Evolutionary conservation across 257 asterid genomes (phyloP).

Genomic region (Jaltomata sinuosa): DNA sequence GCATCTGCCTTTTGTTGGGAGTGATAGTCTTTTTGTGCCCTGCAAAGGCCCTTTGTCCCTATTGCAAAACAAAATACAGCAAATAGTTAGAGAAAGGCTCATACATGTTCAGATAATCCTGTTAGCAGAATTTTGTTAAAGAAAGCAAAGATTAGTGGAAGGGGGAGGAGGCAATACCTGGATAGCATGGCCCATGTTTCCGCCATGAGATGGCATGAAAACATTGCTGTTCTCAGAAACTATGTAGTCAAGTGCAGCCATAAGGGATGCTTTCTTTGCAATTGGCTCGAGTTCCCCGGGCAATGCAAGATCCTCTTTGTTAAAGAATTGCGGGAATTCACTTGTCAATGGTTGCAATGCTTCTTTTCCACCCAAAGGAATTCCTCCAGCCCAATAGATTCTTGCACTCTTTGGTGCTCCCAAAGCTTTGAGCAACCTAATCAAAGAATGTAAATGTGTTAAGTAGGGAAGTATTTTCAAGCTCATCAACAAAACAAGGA

Average conservation of each 20-base stretch:
- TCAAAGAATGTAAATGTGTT: not conserved
- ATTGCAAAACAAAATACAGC: conserved; percentile 7
- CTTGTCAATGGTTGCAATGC: conserved; percentile 53
- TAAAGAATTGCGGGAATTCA: conserved; percentile 69
- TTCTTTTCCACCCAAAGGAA: conserved; percentile 82
- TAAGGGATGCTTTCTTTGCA: conserved; percentile 53
- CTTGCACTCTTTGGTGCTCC: conserved; percentile 69
- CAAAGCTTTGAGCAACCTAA: conserved; percentile 81
- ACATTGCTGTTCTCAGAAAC: conserved; percentile 81
- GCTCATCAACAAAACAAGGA: not conserved
- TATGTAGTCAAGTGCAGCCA: conserved; percentile 90
- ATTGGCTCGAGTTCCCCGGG: conserved; percentile 82
- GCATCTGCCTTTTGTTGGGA: conserved; percentile 93
- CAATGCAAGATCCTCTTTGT: conserved; percentile 76
- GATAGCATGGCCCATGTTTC: conserved; percentile 92
- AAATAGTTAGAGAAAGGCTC: not conserved
- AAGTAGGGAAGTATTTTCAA: not conserved
- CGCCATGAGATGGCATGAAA: conserved; percentile 98
- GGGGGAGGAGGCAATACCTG: conserved; percentile 45
- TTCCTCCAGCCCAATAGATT: conserved; percentile 93
- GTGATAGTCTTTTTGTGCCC: conserved; percentile 87
- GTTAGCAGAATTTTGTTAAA: not conserved
- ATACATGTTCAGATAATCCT: not conserved
- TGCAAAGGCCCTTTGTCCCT: conserved; percentile 88
- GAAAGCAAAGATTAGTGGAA: not conserved